A percentile compares a stretch with the other conserved stretches of the same genome.
These are phyloP conservation scores for Candida freyschussii DNA, from an alignment of 1,139 yeast species.

Conservation along the genomic window DNA sequence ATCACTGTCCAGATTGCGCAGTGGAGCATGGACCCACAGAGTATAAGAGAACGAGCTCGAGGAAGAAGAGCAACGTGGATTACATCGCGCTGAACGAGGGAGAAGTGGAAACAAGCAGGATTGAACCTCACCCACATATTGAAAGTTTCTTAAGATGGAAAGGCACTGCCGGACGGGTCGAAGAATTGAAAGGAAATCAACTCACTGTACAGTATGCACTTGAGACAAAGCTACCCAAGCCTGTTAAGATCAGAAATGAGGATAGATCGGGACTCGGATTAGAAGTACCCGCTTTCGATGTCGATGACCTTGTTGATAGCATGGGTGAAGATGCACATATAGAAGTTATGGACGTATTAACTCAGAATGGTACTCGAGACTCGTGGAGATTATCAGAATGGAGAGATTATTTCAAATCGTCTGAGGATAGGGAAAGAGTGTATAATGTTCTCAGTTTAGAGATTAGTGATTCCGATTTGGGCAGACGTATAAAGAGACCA, in stretches of 20 bases:
- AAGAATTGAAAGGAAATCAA: slow-evolving; percentile 29
- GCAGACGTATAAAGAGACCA: slow-evolving; percentile 55
- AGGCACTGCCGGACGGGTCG: slow-evolving; percentile 8
- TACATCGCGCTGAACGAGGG: slow-evolving; percentile 81
- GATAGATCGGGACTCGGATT: slow-evolving; percentile 35
- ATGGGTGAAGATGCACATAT: slow-evolving; percentile 63
- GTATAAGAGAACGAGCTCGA: slow-evolving; percentile 49
- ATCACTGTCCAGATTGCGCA: slow-evolving; percentile 52
- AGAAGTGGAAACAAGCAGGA: slow-evolving; percentile 48
- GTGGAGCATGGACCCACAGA: slow-evolving; percentile 47
- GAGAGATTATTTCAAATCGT: slow-evolving; percentile 60
- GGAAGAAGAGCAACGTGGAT: slow-evolving; percentile 55
- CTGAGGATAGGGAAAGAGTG: slow-evolving; percentile 53
- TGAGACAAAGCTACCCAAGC: slow-evolving; percentile 30
- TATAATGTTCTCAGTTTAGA: slow-evolving; percentile 81
- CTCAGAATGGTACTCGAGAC: slow-evolving; percentile 52
- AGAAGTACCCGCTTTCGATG: slow-evolving; percentile 43
- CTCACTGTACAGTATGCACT: slow-evolving; percentile 38
- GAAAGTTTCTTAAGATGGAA: slow-evolving; percentile 24
- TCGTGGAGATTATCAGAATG: slow-evolving; percentile 72
- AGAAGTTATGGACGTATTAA: slow-evolving; percentile 87
- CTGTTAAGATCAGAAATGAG: slow-evolving; percentile 34
- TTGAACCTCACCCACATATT: slow-evolving; percentile 61
- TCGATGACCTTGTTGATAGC: slow-evolving; percentile 51
- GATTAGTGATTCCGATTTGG: slow-evolving; percentile 55